A percentile compares a stretch with the other conserved stretches of the same genome.
These are phyloP conservation scores for Auricularia auricula-judae DNA, from an alignment of 768 basidiomycete genomes.

Conservation along the genomic window DNA sequence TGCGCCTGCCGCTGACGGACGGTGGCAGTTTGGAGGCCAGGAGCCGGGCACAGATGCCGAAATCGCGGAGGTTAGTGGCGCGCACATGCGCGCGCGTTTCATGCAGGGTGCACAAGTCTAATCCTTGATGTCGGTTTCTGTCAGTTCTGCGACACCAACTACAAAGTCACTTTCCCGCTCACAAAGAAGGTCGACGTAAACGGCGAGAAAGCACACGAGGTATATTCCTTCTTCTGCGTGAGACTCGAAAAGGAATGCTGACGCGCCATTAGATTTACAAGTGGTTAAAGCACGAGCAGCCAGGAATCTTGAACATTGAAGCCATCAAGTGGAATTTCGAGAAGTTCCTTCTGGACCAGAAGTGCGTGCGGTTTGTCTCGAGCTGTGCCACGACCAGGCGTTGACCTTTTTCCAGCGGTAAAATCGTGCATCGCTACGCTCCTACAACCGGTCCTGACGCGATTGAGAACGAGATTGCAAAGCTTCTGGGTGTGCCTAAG, in stretches of 20 bases:
- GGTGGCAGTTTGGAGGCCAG: constrained; percentile 63
- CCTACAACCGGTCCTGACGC: constrained; percentile 47
- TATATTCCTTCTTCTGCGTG: not conserved
- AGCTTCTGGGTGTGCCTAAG: constrained; percentile 29
- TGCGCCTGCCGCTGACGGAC: not conserved
- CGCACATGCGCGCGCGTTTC: constrained; percentile 2
- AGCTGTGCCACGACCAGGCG: no score
- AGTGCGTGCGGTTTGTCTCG: not conserved
- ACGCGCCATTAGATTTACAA: constrained; percentile 36
- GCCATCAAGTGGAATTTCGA: constrained; percentile 92
- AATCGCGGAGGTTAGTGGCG: constrained; percentile 31
- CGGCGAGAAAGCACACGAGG: constrained; percentile 68
- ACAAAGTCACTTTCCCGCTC: constrained; percentile 83
- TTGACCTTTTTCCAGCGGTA: constrained; percentile 25
- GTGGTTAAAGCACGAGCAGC: constrained; percentile 73
- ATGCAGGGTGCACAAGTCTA: not conserved
- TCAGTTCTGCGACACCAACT: constrained; percentile 67
- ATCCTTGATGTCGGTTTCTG: not conserved
- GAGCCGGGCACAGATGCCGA: constrained; percentile 75
- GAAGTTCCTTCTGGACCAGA: constrained; percentile 26
- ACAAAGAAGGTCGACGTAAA: constrained; percentile 94
- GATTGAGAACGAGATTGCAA: constrained; percentile 53
- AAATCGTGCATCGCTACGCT: constrained; percentile 65
- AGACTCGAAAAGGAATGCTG: not conserved
- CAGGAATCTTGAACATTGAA: constrained; percentile 57